Evolutionary conservation across 23 red algal species (phyloP).

Genomic region (Agarophyton chilense): DNA sequence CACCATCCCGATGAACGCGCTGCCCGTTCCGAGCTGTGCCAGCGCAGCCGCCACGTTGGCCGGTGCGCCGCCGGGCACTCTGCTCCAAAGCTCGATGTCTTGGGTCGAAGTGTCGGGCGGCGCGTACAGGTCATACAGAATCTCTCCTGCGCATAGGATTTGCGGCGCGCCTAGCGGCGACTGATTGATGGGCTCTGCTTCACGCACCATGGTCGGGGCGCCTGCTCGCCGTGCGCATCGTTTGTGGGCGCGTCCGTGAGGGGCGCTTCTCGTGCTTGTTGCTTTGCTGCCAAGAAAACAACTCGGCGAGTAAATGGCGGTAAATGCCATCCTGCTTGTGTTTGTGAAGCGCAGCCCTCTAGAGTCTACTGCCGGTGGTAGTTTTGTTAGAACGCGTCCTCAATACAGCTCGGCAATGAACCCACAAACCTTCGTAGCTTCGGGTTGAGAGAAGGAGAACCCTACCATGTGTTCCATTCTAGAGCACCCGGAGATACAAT

Average conservation of each 20-base stretch:
- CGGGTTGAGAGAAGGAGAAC: no score
- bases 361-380: neutral
- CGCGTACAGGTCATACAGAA: conserved; percentile 43
- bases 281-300: neutral
- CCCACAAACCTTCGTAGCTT: no score
- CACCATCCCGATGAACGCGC: conserved; percentile 44
- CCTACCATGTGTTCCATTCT: no score
- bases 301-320: neutral
- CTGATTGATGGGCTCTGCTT: conserved; percentile 13
- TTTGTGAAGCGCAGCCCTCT: neutral
- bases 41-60: conserved; percentile 52
- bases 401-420: no score
- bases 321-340: neutral
- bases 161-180: conserved; percentile 30
- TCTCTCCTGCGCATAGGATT: conserved; percentile 52
- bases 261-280: neutral
- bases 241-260: neutral
- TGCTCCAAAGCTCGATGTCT: neutral
- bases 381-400: neutral
- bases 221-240: neutral
- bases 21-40: conserved; percentile 33
- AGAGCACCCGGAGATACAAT: no score
- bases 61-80: conserved; percentile 28
- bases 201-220: neutral
- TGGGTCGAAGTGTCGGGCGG: conserved; percentile 13